A percentile compares a stretch with the other conserved stretches of the same genome.
phyloP scores from a whole-genome alignment of 768 basidiomycete genomes.

The Leucosporidium yakuticum region DNA sequence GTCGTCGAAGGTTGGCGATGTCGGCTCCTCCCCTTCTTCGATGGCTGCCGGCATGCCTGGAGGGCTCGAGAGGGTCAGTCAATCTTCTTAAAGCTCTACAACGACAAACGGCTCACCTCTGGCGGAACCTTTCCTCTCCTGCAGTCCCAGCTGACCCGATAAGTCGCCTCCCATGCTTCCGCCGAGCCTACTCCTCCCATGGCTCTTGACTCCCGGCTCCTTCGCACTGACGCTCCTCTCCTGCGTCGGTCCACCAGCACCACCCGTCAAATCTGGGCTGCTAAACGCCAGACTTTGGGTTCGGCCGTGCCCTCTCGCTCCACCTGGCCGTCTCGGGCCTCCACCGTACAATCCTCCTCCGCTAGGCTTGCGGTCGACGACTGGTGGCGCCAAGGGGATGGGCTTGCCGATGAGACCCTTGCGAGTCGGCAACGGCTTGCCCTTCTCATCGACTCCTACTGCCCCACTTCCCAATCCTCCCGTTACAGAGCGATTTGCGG shows the following conservation, averaged over 20 bases:
- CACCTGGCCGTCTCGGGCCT: constrained; percentile 28
- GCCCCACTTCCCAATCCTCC: too few species aligned
- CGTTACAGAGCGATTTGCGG: constrained; percentile 44
- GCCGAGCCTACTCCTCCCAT: constrained; percentile 15
- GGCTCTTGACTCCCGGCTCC: neutral
- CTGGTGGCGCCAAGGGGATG: constrained; percentile 49
- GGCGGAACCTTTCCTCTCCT: too few species aligned
- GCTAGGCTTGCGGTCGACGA: neutral
- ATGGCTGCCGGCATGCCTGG: too few species aligned
- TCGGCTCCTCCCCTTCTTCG: too few species aligned
- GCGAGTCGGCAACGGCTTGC: constrained; percentile 19
- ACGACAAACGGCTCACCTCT: too few species aligned
- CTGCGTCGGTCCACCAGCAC: constrained; percentile 1
- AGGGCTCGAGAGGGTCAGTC: too few species aligned
- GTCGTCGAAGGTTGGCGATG: too few species aligned
- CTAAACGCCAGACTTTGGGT: constrained; percentile 24
- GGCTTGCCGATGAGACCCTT: constrained; percentile 45
- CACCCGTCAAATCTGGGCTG: constrained; percentile 10
- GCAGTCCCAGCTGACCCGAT: too few species aligned
- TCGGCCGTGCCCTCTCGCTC: constrained; percentile 10
- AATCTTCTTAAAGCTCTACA: too few species aligned
- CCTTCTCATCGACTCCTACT: too few species aligned
- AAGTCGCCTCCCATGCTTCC: constrained; percentile 14
- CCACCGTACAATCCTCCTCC: constrained; percentile 14
- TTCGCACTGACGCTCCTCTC: neutral